Evolutionary conservation across 768 basidiomycete genomes (phyloP), one percentile per base, ranked within the genome.

Genomic region (Phlegmacium glaucopus): DNA sequence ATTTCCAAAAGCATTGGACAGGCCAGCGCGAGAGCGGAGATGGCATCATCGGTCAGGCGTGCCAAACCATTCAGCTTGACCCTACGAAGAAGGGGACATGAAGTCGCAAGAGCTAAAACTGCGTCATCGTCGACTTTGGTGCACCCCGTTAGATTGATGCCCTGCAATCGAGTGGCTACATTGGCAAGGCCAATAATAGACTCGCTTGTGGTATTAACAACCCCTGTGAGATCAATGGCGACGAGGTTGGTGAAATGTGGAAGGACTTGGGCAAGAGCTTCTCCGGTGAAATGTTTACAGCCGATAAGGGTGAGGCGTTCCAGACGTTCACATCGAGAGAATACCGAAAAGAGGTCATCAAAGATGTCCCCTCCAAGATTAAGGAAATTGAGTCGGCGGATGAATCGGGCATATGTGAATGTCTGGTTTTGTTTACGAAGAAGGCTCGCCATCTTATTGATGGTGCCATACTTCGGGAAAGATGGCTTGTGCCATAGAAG

Each of bases 1-100:
- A 98, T 83, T 66, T 99, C 96, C 47, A 99, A 79, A 18, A 99
- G 79, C 42, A 93, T 76, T 1, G 90, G 87, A 61, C 93, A 95
- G 4, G 75, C 76, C 51, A 77, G 78, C 28, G 88, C 87, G 42
- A 99, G 76, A 27, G 83, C 77, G 28, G 84, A 79, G 55, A 99
- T 74, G 22, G 93, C 75, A 18, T 64, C 65, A 58, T 95, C 90
- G 0, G 93, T 94, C 49, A 97, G 68, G 18, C 72, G 71, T 47
- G 80, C 80, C 36, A 94, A 76, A 43, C 83, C 83, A 55, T 83
- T 86, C 45, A 98, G 75, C 67, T 98, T 97, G 65, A 97, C 88
- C 51, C 96, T 79, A 44, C 93, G 83, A 32, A 99, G 79, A 29
- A 86, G 70, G 4, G 83, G 82, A 60, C 90, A 92, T 42, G 80